phyloP scores from a whole-genome alignment of 805 yeast genomes.

The Pichia nanzhaoensis region DNA sequence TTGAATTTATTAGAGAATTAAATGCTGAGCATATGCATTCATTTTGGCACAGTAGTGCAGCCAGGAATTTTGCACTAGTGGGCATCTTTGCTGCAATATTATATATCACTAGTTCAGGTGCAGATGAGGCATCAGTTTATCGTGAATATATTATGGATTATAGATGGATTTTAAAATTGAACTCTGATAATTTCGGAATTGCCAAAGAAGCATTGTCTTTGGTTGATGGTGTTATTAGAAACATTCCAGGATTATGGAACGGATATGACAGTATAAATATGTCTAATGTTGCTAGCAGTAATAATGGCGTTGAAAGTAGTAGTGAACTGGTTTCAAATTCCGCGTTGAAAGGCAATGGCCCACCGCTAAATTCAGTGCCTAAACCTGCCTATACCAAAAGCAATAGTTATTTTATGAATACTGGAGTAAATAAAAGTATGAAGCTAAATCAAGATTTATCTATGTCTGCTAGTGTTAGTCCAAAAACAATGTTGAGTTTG shows the following conservation, averaged over 20 bases:
- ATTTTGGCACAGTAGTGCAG: constrained; percentile 83
- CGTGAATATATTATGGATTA: constrained; percentile 68
- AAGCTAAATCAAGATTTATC: constrained; percentile 5
- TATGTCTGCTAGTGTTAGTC: constrained; percentile 5
- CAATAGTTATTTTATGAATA: background rate
- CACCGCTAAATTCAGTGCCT: no score
- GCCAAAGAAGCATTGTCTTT: constrained; percentile 67
- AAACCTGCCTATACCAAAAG: background rate
- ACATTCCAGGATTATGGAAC: constrained; percentile 62
- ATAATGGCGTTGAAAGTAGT: background rate
- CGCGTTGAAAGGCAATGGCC: background rate
- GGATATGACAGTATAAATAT: constrained; percentile 16
- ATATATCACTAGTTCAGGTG: constrained; percentile 55
- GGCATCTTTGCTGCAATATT: constrained; percentile 85
- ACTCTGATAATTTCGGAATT: constrained; percentile 71
- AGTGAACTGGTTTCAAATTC: background rate
- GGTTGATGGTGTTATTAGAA: constrained; percentile 63
- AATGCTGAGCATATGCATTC: constrained; percentile 79
- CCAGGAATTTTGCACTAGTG: constrained; percentile 71
- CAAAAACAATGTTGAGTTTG: constrained; percentile 1
- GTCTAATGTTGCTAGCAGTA: background rate
- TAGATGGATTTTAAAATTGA: constrained; percentile 66
- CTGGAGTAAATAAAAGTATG: background rate
- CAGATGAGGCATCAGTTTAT: constrained; percentile 59
- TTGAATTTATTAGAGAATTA: constrained; percentile 68